Evolutionary conservation across 441 rosid species (phyloP).

Genomic region (Aleurites moluccanus): DNA sequence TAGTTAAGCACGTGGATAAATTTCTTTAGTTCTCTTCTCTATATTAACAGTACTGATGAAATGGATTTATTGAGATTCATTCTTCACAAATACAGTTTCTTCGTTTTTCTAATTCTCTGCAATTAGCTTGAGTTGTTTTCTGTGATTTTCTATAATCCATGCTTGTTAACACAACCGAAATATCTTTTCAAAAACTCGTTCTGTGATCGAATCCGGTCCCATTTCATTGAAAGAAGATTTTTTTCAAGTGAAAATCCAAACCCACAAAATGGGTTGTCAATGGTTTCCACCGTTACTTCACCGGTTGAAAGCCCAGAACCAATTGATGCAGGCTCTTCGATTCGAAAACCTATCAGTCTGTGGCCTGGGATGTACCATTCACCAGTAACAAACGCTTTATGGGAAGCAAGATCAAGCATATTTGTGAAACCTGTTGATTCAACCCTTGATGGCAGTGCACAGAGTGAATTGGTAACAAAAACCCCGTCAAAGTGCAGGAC

Average conservation of each 20-base stretch:
- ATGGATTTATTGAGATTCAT: too few relatives aligned
- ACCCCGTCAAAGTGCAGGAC: conserved; percentile 72
- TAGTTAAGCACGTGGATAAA: too few relatives aligned
- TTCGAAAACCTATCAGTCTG: conserved; percentile 70
- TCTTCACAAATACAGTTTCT: too few relatives aligned
- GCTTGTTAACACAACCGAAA: too few relatives aligned
- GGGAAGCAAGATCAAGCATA: conserved; percentile 77
- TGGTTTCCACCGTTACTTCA: conserved; percentile 25
- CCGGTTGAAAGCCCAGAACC: conserved; percentile 33
- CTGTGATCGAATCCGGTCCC: background rate
- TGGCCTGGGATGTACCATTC: conserved; percentile 97
- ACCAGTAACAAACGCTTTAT: conserved; percentile 77
- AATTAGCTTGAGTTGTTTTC: too few relatives aligned
- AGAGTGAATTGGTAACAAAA: conserved; percentile 43
- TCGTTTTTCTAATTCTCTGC: too few relatives aligned
- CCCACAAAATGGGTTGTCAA: conserved; percentile 28
- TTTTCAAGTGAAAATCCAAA: conserved; percentile 28
- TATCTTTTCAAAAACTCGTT: background rate
- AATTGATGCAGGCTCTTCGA: conserved; percentile 67
- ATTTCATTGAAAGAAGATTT: conserved; percentile 23
- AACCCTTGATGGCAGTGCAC: conserved; percentile 38
- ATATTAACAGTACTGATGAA: too few relatives aligned
- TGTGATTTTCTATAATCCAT: too few relatives aligned
- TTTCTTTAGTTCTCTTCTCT: too few relatives aligned
- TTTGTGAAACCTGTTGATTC: conserved; percentile 50